Evolutionary conservation across 768 basidiomycete genomes (phyloP).

Genomic region (Mycena polygramma): DNA sequence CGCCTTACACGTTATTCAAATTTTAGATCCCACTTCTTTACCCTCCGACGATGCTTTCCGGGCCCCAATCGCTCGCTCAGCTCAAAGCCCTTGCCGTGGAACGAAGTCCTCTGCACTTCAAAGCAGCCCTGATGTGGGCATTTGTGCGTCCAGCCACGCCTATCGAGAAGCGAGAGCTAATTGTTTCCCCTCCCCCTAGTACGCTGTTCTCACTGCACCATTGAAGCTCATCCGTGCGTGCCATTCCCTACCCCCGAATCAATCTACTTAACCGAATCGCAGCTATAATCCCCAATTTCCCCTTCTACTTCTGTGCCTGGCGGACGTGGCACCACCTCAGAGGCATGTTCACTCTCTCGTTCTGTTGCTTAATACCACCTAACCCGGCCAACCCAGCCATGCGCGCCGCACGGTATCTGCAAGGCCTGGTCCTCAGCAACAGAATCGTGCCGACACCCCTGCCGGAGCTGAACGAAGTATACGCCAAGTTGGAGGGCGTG

Average conservation of each 20-base stretch:
- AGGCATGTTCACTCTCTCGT: slow-evolving; percentile 45
- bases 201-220: slow-evolving; percentile 64
- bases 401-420: slow-evolving; percentile 28
- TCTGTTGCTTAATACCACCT: not conserved
- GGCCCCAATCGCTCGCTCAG: slow-evolving; percentile 33
- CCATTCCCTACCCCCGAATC: not conserved
- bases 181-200: not conserved
- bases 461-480: slow-evolving; percentile 19
- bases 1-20: not conserved
- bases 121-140: slow-evolving; percentile 25
- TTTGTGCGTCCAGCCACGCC: slow-evolving; percentile 21
- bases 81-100: slow-evolving; percentile 29
- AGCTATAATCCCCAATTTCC: slow-evolving; percentile 70
- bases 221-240: slow-evolving; percentile 63
- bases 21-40: slow-evolving; percentile 31
- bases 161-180: not conserved
- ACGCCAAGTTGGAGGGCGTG: slow-evolving; percentile 2
- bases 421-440: slow-evolving; percentile 26
- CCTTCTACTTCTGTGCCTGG: slow-evolving; percentile 71
- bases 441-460: slow-evolving; percentile 27
- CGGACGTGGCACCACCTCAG: slow-evolving; percentile 67
- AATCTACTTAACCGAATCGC: not conserved
- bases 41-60: slow-evolving; percentile 28
- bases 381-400: slow-evolving; percentile 18
- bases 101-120: slow-evolving; percentile 31